Base-by-base conservation (phyloP, 129 eudicot genomes). In the Dittrichia graveolens region DNA sequence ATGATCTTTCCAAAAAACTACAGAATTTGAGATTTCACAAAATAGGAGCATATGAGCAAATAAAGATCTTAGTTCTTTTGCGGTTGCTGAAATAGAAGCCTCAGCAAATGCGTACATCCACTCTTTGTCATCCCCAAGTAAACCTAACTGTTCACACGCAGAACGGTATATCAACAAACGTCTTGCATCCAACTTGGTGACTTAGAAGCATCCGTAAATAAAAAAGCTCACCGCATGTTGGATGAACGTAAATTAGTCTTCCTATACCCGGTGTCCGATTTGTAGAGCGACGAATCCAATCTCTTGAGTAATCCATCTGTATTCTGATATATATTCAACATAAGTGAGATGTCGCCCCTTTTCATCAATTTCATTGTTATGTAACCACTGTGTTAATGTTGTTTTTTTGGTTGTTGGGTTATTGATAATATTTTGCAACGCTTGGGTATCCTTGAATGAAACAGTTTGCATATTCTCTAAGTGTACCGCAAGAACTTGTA, bases 71-170 rank as follows among this genome's bases (percentile, higher is more conserved):
- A 69, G 2, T 16, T 52, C 62, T 14, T 2, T 3, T 0, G 50
- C 47, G 1, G 74, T 34, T 14, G 62, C 75, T 42, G 24, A 54
- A 2, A 9, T 3, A 2, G 42, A 10, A 0, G 75, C 75, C 34
- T 70, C 75, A 2, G 1, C 8, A 5, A 70, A 40, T 15, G 65
- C 9, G 3, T 2, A 1, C 2, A 53, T 5, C 75, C 65, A 41
- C 11, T 71, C 54, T 19, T 6, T 40, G 5, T 71, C 42, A 24
- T 71, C 65, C 4, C 55, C 43, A 16, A 55, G 50, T 13, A 71
- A 11, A 0, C 75, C 65, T 11, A 71, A 24, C 1, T 5, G 11
- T 56, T 55, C 65, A 40, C 75, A 54, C 3, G 75, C 24, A 0
- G 18, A 5, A 18, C 65, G 8, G 41, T 38, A 54, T 69, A 6